Percentiles rank a stretch among this genome's conserved stretches.
These are phyloP conservation scores for Trypanosoma congolense DNA, from an alignment of 208 protist species.

Conservation along the genomic window DNA sequence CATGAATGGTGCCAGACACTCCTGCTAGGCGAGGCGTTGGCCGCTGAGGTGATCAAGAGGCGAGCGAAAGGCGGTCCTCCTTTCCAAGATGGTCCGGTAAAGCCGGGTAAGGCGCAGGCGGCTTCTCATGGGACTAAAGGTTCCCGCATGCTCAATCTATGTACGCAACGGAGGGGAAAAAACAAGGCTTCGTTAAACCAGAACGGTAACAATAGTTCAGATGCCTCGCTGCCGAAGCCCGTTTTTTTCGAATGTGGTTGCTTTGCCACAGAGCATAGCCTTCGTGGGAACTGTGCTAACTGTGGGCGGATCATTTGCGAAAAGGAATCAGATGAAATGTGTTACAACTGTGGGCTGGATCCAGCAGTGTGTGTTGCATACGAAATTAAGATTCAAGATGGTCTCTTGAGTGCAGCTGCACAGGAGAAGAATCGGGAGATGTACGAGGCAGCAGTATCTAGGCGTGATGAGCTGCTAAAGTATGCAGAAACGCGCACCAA, in stretches of 20 bases:
- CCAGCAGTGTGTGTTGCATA: constrained; percentile 68
- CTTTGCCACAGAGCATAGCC: constrained; percentile 75
- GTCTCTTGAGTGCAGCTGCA: constrained; percentile 67
- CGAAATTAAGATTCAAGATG: constrained; percentile 77
- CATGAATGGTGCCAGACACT: constrained; percentile 75
- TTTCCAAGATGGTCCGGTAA: constrained; percentile 47
- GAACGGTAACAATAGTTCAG: constrained; percentile 1
- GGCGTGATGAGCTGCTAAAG: constrained; percentile 69
- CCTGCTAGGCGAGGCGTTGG: constrained; percentile 66
- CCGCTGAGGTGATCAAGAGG: constrained; percentile 58
- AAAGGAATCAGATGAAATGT: constrained; percentile 73
- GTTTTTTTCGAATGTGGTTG: constrained; percentile 83
- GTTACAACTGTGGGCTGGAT: constrained; percentile 79
- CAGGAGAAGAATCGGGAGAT: constrained; percentile 41
- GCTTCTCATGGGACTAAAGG: constrained; percentile 23
- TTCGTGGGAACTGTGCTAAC: constrained; percentile 80
- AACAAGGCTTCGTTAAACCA: neutral
- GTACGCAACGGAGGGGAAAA: constrained; percentile 12
- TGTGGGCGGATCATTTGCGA: constrained; percentile 89
- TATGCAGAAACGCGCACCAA: constrained; percentile 68
- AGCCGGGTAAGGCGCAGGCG: constrained; percentile 9
- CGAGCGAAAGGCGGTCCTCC: constrained; percentile 44
- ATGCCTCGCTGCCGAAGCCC: constrained; percentile 40
- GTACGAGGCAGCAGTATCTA: constrained; percentile 65
- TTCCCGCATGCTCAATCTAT: constrained; percentile 24